Percentiles rank a stretch among this genome's conserved stretches.
Evolutionary conservation across 2,329 filamentous ascomycete genomes (phyloP).

Genomic region (Cryoendolithus antarcticus): DNA sequence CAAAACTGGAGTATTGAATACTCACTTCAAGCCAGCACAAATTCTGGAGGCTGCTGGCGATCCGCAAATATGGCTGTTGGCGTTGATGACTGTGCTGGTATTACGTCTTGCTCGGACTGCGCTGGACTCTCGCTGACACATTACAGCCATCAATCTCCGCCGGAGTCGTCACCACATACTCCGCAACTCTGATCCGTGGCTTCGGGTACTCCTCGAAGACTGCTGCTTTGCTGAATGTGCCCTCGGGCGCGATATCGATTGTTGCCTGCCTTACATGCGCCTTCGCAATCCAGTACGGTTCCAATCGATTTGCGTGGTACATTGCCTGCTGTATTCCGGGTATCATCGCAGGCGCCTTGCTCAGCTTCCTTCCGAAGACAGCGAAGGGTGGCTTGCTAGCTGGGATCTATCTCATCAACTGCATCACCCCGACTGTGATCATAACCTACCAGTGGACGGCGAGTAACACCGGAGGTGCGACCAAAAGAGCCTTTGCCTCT

Average conservation of each 20-base stretch:
- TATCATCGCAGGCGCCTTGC: slow-evolving; percentile 18
- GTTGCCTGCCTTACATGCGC: slow-evolving; percentile 15
- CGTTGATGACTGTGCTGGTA: slow-evolving; percentile 23
- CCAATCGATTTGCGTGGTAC: slow-evolving; percentile 1
- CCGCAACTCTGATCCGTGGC: slow-evolving; percentile 31
- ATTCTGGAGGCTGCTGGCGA: slow-evolving; percentile 47
- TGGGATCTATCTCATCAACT: slow-evolving; percentile 29
- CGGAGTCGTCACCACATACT: slow-evolving; percentile 44
- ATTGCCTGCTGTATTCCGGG: slow-evolving; percentile 9
- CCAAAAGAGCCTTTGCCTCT: slow-evolving; percentile 56
- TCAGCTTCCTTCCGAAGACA: slow-evolving; percentile 19
- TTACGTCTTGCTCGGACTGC: neutral
- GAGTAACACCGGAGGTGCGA: slow-evolving; percentile 56
- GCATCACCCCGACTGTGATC: slow-evolving; percentile 24
- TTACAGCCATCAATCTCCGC: slow-evolving; percentile 40
- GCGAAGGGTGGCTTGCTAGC: slow-evolving; percentile 31
- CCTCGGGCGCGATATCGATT: slow-evolving; percentile 42
- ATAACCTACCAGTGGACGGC: slow-evolving; percentile 24
- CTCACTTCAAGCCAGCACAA: slow-evolving; percentile 38
- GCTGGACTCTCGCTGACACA: slow-evolving; percentile 6
- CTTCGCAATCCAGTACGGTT: neutral
- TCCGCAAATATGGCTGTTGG: slow-evolving; percentile 38
- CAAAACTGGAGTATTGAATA: slow-evolving; percentile 30
- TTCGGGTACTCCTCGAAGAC: slow-evolving; percentile 21
- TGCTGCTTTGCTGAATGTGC: slow-evolving; percentile 37